Evolutionary conservation across 805 yeast genomes (phyloP).

Genomic region (Lachancea nothofagi): DNA sequence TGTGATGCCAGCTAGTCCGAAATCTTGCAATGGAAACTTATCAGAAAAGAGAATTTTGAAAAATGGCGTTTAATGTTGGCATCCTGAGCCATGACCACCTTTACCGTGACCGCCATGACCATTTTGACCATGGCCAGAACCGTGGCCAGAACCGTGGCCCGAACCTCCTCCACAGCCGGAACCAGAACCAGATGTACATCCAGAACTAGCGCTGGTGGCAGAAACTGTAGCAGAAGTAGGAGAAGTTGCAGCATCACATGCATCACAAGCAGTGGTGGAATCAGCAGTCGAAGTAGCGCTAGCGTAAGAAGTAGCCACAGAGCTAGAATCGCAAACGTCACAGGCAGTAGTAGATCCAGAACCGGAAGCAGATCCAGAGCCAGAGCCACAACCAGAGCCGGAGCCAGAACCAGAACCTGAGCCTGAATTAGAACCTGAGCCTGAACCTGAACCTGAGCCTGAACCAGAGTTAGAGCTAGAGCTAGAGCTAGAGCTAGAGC

Average conservation of each 20-base stretch:
- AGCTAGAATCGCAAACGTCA: too few species aligned
- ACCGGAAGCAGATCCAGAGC: not conserved
- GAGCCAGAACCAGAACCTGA: conserved; percentile 1
- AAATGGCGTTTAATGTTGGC: too few species aligned
- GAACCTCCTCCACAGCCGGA: not conserved
- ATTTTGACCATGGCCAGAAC: too few species aligned
- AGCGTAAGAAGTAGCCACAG: too few species aligned
- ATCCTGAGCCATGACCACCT: too few species aligned
- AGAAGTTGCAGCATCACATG: not conserved
- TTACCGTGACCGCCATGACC: too few species aligned
- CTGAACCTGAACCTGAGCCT: not conserved
- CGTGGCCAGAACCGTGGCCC: too few species aligned
- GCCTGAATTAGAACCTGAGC: not conserved
- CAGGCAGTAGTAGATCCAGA: not conserved
- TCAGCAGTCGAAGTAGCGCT: not conserved
- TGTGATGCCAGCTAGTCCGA: too few species aligned
- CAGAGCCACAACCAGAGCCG: not conserved
- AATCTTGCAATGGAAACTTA: too few species aligned
- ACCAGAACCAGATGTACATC: not conserved
- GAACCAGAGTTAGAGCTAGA: not conserved
- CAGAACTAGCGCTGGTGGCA: not conserved
- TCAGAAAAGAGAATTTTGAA: too few species aligned
- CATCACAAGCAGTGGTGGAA: not conserved
- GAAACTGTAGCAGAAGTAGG: not conserved
- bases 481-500: not conserved